phyloP scores from a whole-genome alignment of 2,329 filamentous ascomycete species.

The Byssothecium circinans region DNA sequence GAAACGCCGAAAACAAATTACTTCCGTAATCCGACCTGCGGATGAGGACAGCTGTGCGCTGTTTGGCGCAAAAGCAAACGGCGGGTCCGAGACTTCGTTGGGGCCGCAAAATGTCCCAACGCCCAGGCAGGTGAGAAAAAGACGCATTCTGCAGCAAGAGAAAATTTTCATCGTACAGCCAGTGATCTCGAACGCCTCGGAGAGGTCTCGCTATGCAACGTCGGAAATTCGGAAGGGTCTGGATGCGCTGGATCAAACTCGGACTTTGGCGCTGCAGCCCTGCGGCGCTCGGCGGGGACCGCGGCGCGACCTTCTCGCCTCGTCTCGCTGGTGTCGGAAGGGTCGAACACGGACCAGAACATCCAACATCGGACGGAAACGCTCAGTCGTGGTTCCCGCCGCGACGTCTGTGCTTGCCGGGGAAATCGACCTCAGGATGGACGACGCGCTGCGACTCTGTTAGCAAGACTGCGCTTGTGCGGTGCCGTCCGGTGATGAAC shows the following conservation, averaged over 20 bases:
- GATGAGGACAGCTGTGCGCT: neutral
- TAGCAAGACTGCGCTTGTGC: conserved; percentile 21
- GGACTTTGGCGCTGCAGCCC: neutral
- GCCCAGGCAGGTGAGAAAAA: too few relatives aligned
- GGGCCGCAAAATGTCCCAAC: too few relatives aligned
- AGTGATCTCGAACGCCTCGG: neutral
- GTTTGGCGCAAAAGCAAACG: too few relatives aligned
- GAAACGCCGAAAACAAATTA: neutral
- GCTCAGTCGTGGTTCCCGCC: conserved; percentile 41
- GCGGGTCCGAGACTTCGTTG: too few relatives aligned
- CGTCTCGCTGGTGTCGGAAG: neutral
- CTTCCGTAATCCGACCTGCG: neutral
- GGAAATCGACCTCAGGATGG: conserved; percentile 83
- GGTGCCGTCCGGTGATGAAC: conserved; percentile 17
- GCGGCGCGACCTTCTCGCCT: neutral
- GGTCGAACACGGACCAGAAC: too few relatives aligned
- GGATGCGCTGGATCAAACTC: neutral
- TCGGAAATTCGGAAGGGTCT: neutral
- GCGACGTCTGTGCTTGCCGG: conserved; percentile 62
- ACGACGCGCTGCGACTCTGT: conserved; percentile 65
- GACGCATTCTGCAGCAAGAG: neutral
- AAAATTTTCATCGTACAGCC: neutral
- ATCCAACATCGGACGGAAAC: neutral
- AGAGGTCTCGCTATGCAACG: neutral
- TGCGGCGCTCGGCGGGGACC: neutral